Conservation (phyloP, 345 rosid species). For the Erysimum cheiranthoides region DNA sequence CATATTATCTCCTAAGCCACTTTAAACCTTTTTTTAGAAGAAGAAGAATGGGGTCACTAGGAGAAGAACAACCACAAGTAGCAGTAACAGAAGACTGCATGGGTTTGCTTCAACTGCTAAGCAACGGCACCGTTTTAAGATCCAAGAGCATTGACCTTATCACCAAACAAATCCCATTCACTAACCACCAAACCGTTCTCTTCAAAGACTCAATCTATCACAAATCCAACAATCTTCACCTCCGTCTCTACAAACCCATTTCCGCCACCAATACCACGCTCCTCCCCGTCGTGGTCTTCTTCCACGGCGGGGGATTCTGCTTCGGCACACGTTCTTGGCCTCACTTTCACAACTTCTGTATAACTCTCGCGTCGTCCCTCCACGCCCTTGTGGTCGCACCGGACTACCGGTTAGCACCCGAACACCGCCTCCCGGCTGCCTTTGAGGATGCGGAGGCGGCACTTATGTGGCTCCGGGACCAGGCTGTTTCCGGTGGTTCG, state of each 20-base stretch:
- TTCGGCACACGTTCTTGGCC: constrained; percentile 83
- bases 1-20: not conserved
- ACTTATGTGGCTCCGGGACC: constrained; percentile 59
- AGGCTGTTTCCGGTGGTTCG: constrained; percentile 46
- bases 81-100: constrained; percentile 68
- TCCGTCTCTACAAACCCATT: constrained; percentile 70
- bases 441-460: constrained; percentile 60
- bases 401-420: constrained; percentile 86
- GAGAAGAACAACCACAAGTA: constrained; percentile 59
- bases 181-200: constrained; percentile 47
- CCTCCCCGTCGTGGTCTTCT: constrained; percentile 53
- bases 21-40: not conserved
- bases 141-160: constrained; percentile 48
- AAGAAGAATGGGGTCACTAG: constrained; percentile 56
- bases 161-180: constrained; percentile 44
- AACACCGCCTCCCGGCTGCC: constrained; percentile 81
- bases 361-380: constrained; percentile 64
- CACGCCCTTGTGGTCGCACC: constrained; percentile 65
- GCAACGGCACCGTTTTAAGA: constrained; percentile 68
- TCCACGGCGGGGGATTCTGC: constrained; percentile 94
- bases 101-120: constrained; percentile 65
- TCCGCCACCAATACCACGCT: not conserved
- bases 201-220: constrained; percentile 65
- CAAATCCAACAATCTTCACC: constrained; percentile 56
- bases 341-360: constrained; percentile 70